phyloP scores from a whole-genome alignment of 495 filamentous ascomycete genomes.

The Penicillium canescens region DNA sequence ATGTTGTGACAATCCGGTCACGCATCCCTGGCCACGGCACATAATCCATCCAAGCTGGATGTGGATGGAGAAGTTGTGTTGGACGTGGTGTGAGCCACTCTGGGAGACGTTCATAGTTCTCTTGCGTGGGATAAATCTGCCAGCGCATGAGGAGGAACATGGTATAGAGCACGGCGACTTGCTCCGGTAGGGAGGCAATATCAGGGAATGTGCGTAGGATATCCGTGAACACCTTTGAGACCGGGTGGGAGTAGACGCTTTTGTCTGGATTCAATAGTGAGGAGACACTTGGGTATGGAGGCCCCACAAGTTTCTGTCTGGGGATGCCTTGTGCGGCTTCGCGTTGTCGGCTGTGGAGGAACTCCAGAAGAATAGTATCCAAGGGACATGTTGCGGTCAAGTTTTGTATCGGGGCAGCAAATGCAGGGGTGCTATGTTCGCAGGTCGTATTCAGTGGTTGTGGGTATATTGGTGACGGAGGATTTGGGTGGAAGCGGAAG shows the following conservation, averaged over 20 bases:
- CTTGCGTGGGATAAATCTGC: constrained; percentile 70
- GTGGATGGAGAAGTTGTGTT: constrained; percentile 59
- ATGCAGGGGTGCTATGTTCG: constrained; percentile 30
- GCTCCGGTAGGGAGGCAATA: constrained; percentile 67
- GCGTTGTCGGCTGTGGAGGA: constrained; percentile 65
- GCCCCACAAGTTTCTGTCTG: constrained; percentile 63
- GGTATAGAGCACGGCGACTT: constrained; percentile 72
- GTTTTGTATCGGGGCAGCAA: constrained; percentile 57
- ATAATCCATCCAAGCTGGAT: constrained; percentile 79
- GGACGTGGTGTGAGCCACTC: constrained; percentile 63
- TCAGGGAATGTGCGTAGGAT: constrained; percentile 74
- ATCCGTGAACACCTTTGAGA: constrained; percentile 81
- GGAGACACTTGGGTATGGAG: constrained; percentile 72
- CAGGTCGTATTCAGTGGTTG: constrained; percentile 20
- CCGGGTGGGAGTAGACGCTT: constrained; percentile 61
- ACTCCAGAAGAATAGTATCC: constrained; percentile 74
- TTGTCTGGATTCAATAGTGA: constrained; percentile 69
- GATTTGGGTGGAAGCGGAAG: constrained; percentile 22
- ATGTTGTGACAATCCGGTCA: constrained; percentile 53
- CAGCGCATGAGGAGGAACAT: constrained; percentile 88
- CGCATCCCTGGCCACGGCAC: constrained; percentile 75
- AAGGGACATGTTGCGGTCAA: constrained; percentile 67
- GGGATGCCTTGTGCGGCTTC: constrained; percentile 62
- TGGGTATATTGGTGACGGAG: constrained; percentile 27
- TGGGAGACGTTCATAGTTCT: constrained; percentile 73